Conservation (phyloP, 495 filamentous ascomycete species). For the Neurospora pannonica region DNA sequence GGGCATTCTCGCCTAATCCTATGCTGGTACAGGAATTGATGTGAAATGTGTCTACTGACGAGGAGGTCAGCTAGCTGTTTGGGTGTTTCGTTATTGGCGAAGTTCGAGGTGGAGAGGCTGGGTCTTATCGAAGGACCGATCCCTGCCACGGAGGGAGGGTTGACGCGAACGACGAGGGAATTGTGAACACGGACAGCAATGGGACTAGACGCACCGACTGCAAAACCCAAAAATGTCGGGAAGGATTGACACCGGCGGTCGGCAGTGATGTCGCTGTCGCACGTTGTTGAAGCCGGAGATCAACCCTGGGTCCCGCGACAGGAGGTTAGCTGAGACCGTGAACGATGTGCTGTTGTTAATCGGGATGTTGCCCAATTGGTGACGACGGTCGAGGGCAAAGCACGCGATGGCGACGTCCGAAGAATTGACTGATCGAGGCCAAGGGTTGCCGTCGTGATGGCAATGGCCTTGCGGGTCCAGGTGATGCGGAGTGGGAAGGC, state of each 20-base stretch:
- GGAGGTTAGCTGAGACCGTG: background rate
- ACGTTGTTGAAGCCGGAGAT: background rate
- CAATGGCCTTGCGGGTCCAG: conserved; percentile 8
- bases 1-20: background rate
- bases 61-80: background rate
- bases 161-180: background rate
- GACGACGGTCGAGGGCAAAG: background rate
- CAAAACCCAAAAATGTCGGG: background rate
- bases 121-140: background rate
- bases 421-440: conserved; percentile 5
- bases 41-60: conserved; percentile 2
- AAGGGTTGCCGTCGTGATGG: conserved; percentile 13
- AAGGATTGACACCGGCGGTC: background rate
- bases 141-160: background rate
- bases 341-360: background rate
- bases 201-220: background rate
- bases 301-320: background rate
- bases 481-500: conserved; percentile 8
- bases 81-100: background rate
- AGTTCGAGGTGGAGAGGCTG: background rate
- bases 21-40: conserved; percentile 19
- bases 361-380: background rate
- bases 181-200: background rate
- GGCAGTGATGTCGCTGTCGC: background rate
- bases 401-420: background rate